Evolutionary conservation across 805 yeast species (phyloP), one percentile per base, ranked within the genome.

Genomic region (Wickerhamomyces sydowiorum): DNA sequence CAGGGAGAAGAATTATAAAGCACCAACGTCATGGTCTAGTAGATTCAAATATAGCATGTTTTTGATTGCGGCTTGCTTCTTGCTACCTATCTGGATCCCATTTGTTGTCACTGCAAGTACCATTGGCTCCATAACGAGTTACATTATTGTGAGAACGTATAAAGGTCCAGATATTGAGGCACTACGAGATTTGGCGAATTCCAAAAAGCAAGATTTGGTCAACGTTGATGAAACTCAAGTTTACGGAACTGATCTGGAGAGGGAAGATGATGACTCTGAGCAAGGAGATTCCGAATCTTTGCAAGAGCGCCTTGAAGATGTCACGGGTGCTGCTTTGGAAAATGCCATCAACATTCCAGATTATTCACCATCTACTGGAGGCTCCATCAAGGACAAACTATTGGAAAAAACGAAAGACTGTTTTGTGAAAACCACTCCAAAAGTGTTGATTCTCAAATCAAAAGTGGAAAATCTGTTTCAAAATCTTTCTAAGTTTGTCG

Each of bases 61-160:
- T 3, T 5, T 54, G n/a, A 3, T 32, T 14, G 35, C 47, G 2
- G 44, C 60, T 2, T 43, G 51, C 1, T 24, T 52, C 3, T 47
- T 64, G 13, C 30, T 75, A 6, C 81, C 82, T 0, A 43, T 75
- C 27, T 76, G 80, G 78, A 56, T 76, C 18, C 78, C 80, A 1
- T 40, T 72, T 15, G 67, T 74, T 3, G 48, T 75, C 20, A 57
- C 62, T 18, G 58, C 52, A 5, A 50, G 52, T 34, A 52, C 65
- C 1, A 56, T 66, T 15, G 57, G 68, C 1, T 45, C 65, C 9
- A 62, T 66, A 3, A 62, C 73, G 1, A 52, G 67, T n/a, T 69
- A 64, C 48, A 57, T 73, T 43, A 57, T 65, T 48, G 52, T 70
- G 20, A 70, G 65, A 40, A 57, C 67, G n/a, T 54, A 41, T 33